A percentile compares a stretch with the other conserved stretches of the same genome.
These are phyloP conservation scores for Eucalyptus marginata DNA, from an alignment of 345 rosid species.

Conservation along the genomic window DNA sequence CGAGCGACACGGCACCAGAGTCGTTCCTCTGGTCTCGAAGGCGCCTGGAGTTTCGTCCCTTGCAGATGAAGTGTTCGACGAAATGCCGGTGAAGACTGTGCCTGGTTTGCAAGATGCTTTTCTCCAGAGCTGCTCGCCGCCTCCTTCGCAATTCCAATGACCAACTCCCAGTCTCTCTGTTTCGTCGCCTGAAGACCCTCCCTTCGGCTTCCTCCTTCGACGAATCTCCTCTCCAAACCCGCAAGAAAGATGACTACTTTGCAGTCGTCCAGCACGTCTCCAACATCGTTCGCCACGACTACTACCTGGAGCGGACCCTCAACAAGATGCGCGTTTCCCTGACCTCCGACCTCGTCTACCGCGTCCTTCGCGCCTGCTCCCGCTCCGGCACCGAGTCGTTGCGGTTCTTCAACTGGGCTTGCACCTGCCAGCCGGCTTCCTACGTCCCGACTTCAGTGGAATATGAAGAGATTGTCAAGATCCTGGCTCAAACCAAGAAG, in stretches of 20 bases:
- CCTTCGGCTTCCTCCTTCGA: background rate
- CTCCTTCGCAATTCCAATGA: background rate
- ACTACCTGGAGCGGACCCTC: conserved; percentile 75
- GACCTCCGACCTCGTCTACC: conserved; percentile 66
- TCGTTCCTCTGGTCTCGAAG: background rate
- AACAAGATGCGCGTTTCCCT: conserved; percentile 37
- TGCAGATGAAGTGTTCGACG: background rate
- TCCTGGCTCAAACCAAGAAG: conserved; percentile 38
- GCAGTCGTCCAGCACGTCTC: conserved; percentile 73
- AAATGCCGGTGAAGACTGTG: background rate
- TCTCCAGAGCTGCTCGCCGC: background rate
- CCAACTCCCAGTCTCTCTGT: background rate
- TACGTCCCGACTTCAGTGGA: conserved; percentile 66
- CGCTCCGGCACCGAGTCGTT: conserved; percentile 54
- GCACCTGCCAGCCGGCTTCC: conserved; percentile 14
- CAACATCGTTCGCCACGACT: conserved; percentile 65
- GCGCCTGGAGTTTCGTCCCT: too few species aligned
- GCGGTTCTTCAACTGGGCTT: conserved; percentile 89
- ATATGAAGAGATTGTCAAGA: conserved; percentile 59
- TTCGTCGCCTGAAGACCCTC: background rate
- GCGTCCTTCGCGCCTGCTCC: conserved; percentile 75
- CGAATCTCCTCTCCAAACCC: background rate
- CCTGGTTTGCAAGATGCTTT: background rate
- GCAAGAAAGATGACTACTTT: conserved; percentile 59
- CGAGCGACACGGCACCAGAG: background rate